These are phyloP conservation scores for Crithidia fasciculata DNA, from an alignment of 208 protist species.

Conservation along the genomic window DNA sequence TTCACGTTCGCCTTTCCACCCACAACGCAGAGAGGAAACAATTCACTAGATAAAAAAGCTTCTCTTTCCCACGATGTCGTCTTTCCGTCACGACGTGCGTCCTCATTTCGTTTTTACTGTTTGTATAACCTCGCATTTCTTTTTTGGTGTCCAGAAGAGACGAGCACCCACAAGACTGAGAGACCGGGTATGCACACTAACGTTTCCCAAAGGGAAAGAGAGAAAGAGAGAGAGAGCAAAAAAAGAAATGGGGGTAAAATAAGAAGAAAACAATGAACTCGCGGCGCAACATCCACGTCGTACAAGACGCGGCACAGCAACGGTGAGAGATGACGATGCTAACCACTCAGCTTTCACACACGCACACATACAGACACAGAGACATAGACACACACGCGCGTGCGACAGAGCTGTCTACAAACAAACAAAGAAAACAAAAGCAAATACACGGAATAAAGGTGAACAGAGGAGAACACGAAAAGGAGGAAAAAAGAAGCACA, in stretches of 20 bases:
- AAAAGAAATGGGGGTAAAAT: neutral
- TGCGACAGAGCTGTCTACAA: neutral
- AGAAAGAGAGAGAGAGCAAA: constrained; percentile 2
- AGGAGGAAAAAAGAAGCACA: constrained; percentile 14
- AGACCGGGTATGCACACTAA: neutral
- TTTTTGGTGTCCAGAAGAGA: too few relatives aligned
- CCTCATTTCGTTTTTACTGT: too few relatives aligned
- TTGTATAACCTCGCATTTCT: too few relatives aligned
- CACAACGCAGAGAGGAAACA: too few relatives aligned
- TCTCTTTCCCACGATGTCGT: too few relatives aligned
- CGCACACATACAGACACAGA: neutral
- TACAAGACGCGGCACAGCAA: too few relatives aligned
- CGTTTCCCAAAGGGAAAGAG: neutral
- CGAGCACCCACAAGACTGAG: neutral
- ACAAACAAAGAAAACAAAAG: constrained; percentile 5
- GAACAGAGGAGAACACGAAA: constrained; percentile 2
- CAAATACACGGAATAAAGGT: neutral
- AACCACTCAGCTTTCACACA: too few relatives aligned
- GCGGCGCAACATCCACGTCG: too few relatives aligned
- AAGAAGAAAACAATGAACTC: neutral
- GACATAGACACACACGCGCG: neutral
- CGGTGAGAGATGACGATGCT: too few relatives aligned
- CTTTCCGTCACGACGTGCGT: too few relatives aligned
- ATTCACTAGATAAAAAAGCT: too few relatives aligned
- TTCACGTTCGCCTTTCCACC: too few relatives aligned